Conservation (phyloP, 441 rosid genomes). For the Dalechampia spathulata region DNA sequence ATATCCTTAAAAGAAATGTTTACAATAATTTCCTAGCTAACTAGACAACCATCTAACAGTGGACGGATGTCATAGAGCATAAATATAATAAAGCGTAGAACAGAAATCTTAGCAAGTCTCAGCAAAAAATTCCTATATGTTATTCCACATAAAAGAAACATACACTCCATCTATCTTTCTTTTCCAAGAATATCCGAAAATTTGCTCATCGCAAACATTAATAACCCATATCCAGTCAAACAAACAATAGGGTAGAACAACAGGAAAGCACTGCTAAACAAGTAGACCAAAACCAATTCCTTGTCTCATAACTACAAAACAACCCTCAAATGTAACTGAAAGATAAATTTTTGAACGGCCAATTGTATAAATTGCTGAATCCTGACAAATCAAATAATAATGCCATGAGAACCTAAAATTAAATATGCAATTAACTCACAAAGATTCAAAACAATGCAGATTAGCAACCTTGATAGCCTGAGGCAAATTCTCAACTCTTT, state of each 20-base stretch:
- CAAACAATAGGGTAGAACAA: background rate
- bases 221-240: no score
- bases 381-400: background rate
- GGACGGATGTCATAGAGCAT: no score
- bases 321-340: no score
- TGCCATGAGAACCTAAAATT: background rate
- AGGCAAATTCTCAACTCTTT: slow-evolving; percentile 55
- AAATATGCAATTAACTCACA: slow-evolving; percentile 12
- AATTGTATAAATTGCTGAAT: background rate
- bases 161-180: no score
- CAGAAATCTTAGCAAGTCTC: no score
- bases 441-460: slow-evolving; percentile 7
- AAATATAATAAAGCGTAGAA: no score
- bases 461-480: slow-evolving; percentile 71
- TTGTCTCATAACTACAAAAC: background rate
- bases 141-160: no score
- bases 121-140: no score
- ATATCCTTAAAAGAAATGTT: background rate
- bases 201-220: no score
- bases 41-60: background rate
- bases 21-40: background rate
- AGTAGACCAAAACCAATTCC: background rate
- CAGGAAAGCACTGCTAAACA: background rate
- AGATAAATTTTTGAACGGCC: background rate
- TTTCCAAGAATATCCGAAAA: no score